A percentile compares a stretch with the other conserved stretches of the same genome.
phyloP scores from a whole-genome alignment of 495 filamentous ascomycete genomes.

The Penicillium egyptiacum region DNA sequence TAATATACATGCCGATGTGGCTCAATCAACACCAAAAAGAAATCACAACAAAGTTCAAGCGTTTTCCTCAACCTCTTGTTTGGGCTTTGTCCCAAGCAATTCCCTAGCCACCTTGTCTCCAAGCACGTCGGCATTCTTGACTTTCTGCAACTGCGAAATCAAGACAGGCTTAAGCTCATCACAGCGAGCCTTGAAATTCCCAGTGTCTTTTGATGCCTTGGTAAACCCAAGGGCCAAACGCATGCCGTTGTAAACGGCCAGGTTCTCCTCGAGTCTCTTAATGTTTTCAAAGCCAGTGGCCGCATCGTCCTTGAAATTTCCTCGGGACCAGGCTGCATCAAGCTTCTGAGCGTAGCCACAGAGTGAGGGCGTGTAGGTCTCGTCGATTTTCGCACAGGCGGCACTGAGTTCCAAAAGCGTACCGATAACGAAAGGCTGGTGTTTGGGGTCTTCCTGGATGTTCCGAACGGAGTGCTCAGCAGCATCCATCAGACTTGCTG shows the following conservation, averaged over 20 bases:
- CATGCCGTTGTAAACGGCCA: constrained; percentile 37
- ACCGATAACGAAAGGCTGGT: constrained; percentile 43
- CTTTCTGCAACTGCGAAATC: not conserved
- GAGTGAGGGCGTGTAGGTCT: constrained; percentile 36
- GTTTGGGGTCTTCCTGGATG: constrained; percentile 31
- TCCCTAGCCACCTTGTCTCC: not conserved
- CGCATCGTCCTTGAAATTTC: constrained; percentile 19
- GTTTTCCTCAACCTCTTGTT: not conserved
- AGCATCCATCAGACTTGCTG: constrained; percentile 53
- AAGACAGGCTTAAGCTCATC: constrained; percentile 15
- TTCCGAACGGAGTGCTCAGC: constrained; percentile 36
- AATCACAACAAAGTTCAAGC: not conserved
- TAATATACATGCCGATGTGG: constrained; percentile 28
- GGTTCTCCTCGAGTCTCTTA: constrained; percentile 31
- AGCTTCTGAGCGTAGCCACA: constrained; percentile 40
- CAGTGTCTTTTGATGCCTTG: constrained; percentile 1
- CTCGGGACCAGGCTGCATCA: constrained; percentile 28
- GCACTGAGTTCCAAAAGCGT: constrained; percentile 47
- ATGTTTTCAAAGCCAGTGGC: constrained; percentile 6
- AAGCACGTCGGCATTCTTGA: constrained; percentile 4
- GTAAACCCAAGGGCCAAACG: constrained; percentile 19
- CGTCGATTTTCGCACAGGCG: constrained; percentile 34
- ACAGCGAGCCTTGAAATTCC: constrained; percentile 19
- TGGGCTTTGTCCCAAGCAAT: not conserved
- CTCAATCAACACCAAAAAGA: constrained; percentile 13